A percentile compares a stretch with the other conserved stretches of the same genome.
These are phyloP conservation scores for Daldinia loculata DNA, from an alignment of 495 filamentous ascomycete genomes.

Conservation along the genomic window DNA sequence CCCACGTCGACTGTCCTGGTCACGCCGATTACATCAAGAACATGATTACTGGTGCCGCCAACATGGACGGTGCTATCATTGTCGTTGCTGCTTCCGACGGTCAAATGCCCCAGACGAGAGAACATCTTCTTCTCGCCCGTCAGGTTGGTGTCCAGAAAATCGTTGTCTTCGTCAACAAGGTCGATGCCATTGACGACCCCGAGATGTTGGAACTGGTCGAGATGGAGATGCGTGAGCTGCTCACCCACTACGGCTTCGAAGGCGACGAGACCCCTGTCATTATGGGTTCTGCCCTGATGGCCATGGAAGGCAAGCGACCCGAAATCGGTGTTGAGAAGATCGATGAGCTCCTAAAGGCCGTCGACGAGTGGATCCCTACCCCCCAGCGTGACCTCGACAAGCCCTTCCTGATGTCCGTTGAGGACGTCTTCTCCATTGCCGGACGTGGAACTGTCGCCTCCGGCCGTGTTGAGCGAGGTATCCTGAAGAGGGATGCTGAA, in stretches of 20 bases:
- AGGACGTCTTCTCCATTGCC: conserved; percentile 98
- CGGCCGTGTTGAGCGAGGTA: conserved; percentile 95
- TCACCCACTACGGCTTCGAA: conserved; percentile 92
- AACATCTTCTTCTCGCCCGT: conserved; percentile 96
- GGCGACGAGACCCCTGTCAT: conserved; percentile 97
- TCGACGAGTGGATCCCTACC: conserved; percentile 96
- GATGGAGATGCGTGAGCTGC: conserved; percentile 99
- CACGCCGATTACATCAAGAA: conserved; percentile 99
- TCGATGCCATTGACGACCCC: conserved; percentile 93
- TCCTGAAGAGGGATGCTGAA: conserved; percentile 88
- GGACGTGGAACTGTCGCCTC: conserved; percentile 97
- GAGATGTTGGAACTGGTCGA: conserved; percentile 99
- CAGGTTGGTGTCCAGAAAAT: conserved; percentile 98
- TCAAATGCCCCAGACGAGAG: conserved; percentile 99
- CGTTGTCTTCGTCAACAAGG: conserved; percentile 99
- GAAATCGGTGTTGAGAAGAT: conserved; percentile 89
- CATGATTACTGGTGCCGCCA: conserved; percentile 98
- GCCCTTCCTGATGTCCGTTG: conserved; percentile 98
- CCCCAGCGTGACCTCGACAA: conserved; percentile 91
- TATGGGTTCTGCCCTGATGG: conserved; percentile 94
- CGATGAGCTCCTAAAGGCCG: conserved; percentile 84
- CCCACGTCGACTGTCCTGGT: conserved; percentile 99
- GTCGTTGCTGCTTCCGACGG: conserved; percentile 98
- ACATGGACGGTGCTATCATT: conserved; percentile 98
- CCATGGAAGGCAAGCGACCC: conserved; percentile 84